Conservation (phyloP, 1,139 yeast genomes). For the Suzukiozyma palmioleophila region DNA sequence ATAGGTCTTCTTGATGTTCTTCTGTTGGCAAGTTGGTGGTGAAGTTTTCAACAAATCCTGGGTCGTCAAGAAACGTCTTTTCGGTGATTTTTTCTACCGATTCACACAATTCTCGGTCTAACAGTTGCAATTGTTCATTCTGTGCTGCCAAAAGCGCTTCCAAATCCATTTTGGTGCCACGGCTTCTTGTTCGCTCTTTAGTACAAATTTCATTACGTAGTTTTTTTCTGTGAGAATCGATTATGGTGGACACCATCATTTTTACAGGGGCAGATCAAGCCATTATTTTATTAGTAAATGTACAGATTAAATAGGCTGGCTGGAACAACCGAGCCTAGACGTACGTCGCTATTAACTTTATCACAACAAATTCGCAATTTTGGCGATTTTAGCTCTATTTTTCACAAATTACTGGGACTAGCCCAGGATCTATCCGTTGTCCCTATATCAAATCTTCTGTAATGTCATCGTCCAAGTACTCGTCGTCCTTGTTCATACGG, state of each 20-base stretch:
- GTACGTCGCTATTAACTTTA: no score
- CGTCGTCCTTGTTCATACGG: constrained; percentile 51
- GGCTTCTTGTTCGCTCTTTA: no score
- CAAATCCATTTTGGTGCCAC: not conserved
- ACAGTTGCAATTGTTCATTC: constrained; percentile 1
- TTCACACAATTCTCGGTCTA: not conserved
- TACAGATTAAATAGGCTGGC: no score
- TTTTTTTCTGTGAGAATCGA: no score
- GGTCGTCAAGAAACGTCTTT: constrained; percentile 4
- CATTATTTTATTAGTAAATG: no score
- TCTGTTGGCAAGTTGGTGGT: not conserved
- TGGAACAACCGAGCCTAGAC: no score
- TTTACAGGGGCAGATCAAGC: no score
- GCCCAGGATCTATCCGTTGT: no score
- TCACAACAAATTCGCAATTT: no score
- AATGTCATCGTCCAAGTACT: constrained; percentile 44
- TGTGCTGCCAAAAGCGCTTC: not conserved
- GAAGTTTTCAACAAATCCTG: constrained; percentile 6
- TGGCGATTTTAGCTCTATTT: no score
- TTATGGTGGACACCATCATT: no score
- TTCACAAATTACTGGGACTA: no score
- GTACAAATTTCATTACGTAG: not conserved
- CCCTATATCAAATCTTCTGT: constrained; percentile 37
- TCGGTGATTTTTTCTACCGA: not conserved
- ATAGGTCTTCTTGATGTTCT: constrained; percentile 4